Evolutionary conservation across 164 flowering plant species (phyloP), one percentile per base, ranked within the genome.

Genomic region (Malania oleifera): DNA sequence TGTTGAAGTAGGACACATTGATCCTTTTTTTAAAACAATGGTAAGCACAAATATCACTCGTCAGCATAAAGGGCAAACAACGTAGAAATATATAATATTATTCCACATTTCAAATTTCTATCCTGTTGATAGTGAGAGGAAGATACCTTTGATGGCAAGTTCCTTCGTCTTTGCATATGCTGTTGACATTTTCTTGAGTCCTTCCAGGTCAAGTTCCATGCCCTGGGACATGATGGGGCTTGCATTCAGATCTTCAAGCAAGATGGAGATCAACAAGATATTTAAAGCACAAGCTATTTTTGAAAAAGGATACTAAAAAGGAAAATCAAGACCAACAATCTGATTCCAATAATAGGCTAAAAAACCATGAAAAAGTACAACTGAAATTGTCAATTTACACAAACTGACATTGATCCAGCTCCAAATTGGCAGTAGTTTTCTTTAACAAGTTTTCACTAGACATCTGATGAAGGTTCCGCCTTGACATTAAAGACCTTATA

Each of bases 101-200:
- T 20, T 3, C 19, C 51, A 39, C 6, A 49, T 48, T 38, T 7
- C 17, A 24, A 17, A 7, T 9, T 60, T 24, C n/a, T 20, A 50
- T 2, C 9, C 27, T 25, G 20, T 14, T 22, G 5, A 25, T 40
- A 20, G 26, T n/a, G 26, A 40, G 29, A 17, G 29, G 39, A 54
- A 52, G 46, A 46, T 81, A 90, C 97, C 96, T 56, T 63, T 67
- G 48, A 91, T 73, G n/a, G 86, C 85, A 25, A 69, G 52, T 60
- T 80, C 76, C 75, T 78, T 82, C 44, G 83, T 80, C 37, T 52
- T 63, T 29, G 71, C 81, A 76, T 85, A 82, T 38, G 74, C 87
- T 37, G 74, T 51, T 34, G 91, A 82, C 57, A 75, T 60, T 57
- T 80, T 80, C 75, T 77, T 73, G 18, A 89, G 72, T 43, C 31